Conservation (phyloP, 225 moss, liverwort and hornwort species). For the Asterella californica region DNA sequence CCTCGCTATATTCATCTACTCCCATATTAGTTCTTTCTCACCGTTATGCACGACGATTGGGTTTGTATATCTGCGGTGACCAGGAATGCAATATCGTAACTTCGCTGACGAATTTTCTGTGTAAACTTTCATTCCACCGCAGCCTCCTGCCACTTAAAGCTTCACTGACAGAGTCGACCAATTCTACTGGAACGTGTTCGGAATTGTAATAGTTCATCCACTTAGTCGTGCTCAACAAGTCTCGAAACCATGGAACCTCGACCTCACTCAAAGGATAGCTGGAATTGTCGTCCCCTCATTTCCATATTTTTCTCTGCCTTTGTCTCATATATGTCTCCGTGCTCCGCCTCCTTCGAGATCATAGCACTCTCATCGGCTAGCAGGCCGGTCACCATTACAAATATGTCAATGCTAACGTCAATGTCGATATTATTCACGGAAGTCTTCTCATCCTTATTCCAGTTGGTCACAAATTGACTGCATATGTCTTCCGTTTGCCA, state of each 20-base stretch:
- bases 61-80: no score
- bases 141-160: slow-evolving; percentile 5
- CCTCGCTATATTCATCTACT: no score
- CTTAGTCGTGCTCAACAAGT: slow-evolving; percentile 1
- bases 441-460: background rate
- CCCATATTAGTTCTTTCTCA: no score
- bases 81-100: background rate
- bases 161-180: background rate
- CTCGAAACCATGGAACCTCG: background rate
- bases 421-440: background rate
- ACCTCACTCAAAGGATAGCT: background rate
- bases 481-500: background rate
- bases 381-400: slow-evolving; percentile 5
- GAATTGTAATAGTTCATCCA: background rate
- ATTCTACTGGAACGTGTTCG: background rate
- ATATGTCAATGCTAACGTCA: background rate
- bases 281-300: background rate
- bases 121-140: background rate
- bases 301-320: background rate
- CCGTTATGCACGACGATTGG: no score
- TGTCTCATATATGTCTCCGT: background rate
- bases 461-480: background rate
- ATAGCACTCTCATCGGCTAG: slow-evolving; percentile 8
- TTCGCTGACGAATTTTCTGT: background rate
- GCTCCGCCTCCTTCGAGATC: background rate